Evolutionary conservation across 192 early-diverging fungal species (phyloP), one percentile per base, ranked within the genome.

Genomic region (Chytriomyces sp.): DNA sequence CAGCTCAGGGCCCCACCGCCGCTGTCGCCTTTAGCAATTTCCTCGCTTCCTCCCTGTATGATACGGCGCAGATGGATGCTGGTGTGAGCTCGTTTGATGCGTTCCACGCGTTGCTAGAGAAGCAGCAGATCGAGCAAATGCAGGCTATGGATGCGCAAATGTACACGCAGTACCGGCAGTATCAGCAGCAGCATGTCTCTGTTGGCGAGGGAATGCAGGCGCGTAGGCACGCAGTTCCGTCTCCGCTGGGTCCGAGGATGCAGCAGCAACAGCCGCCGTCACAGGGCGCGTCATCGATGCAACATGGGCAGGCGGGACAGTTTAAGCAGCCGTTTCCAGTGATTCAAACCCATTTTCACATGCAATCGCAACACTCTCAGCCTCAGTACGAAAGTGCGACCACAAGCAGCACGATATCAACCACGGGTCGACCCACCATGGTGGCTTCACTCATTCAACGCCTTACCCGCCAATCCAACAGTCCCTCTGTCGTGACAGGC

Each of bases 291-390:
- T 22, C 2, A 49, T 49, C 22, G 44, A 49, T 49, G 2, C 22
- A 22, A 2, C 44, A 19, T 22, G 22, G 2, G 1, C 44, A 19
- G 44, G 0, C 22, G 12, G 12, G 44, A 49, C 44, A 49, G 44
- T 49, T 49, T 49, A 49, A 49, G 44, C 44, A 49, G 44, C 44
- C 44, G 44, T 0, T 19, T 49, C 2, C 2, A n/a, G n/a, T n/a
- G n/a, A n/a, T 2, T 49, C 22, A 19, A 49, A 49, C 22, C 0
- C 44, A 49, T 2, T 22, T 22, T 39, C 57, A 28, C 54, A 39
- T n/a, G n/a, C n/a, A n/a, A n/a, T n/a, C n/a, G 17, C 64, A 40
- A 58, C 66, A 68, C 52, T 28, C 39, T 40, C n/a, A n/a, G n/a
- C n/a, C n/a, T n/a, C n/a, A n/a, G n/a, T n/a, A n/a, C n/a, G n/a